phyloP scores from a whole-genome alignment of 495 filamentous ascomycete genomes.

The Talaromyces adpressus region DNA sequence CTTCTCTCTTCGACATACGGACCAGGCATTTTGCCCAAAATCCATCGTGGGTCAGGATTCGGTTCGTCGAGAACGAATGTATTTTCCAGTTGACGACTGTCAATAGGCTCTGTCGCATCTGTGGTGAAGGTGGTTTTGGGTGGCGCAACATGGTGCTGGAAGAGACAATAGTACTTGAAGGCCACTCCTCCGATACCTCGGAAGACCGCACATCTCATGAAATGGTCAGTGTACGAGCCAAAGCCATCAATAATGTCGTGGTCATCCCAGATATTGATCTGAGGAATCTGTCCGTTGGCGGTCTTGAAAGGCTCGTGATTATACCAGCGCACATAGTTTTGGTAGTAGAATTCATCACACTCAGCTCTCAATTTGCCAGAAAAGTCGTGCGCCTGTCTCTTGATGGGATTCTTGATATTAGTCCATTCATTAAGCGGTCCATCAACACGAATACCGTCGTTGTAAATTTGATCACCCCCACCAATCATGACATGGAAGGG shows the following conservation, averaged over 20 bases:
- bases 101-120: constrained; percentile 48
- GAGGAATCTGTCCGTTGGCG: constrained; percentile 81
- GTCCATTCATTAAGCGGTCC: constrained; percentile 80
- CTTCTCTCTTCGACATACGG: constrained; percentile 75
- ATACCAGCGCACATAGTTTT: constrained; percentile 89
- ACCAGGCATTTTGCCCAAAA: constrained; percentile 69
- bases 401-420: constrained; percentile 71
- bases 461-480: constrained; percentile 94
- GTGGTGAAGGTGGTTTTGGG: constrained; percentile 79
- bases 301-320: constrained; percentile 71
- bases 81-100: constrained; percentile 60
- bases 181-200: constrained; percentile 81
- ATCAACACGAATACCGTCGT: constrained; percentile 77
- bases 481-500: constrained; percentile 96
- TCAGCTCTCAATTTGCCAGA: constrained; percentile 60
- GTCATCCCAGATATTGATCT: constrained; percentile 94
- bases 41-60: constrained; percentile 64
- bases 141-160: constrained; percentile 86
- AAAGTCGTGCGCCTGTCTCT: constrained; percentile 71
- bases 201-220: constrained; percentile 90
- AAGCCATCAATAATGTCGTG: constrained; percentile 92
- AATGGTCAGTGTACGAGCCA: constrained; percentile 85
- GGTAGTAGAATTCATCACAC: constrained; percentile 86
- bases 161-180: constrained; percentile 87
- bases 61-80: constrained; percentile 58